A percentile compares a stretch with the other conserved stretches of the same genome.
Conservation (phyloP, 1,284 basidiomycete species). For the Ganoderma boninense region DNA sequence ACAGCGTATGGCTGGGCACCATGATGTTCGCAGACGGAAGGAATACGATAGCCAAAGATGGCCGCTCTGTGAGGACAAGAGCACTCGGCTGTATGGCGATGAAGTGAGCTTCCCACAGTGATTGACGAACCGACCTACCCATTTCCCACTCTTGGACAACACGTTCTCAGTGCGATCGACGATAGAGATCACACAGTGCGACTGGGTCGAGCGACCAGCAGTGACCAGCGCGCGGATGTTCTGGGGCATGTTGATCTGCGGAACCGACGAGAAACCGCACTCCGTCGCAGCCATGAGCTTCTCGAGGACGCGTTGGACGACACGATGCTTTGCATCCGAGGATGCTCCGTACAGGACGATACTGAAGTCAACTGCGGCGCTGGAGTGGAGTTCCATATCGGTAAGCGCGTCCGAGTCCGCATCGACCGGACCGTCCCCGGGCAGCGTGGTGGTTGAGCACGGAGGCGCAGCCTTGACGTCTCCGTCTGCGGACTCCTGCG, state of each 20-base stretch:
- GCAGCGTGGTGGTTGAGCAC: constrained; percentile 44
- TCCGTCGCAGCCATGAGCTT: constrained; percentile 42
- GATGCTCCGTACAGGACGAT: constrained; percentile 70
- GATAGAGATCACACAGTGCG: constrained; percentile 49
- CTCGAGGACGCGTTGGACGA: constrained; percentile 62
- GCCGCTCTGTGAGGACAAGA: constrained; percentile 48
- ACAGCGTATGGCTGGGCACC: constrained; percentile 61
- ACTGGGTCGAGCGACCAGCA: constrained; percentile 23
- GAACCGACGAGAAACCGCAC: constrained; percentile 33
- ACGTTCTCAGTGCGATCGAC: constrained; percentile 59
- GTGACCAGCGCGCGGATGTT: constrained; percentile 28
- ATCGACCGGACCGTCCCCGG: constrained; percentile 47
- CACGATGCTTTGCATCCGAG: constrained; percentile 61
- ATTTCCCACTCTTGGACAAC: constrained; percentile 38
- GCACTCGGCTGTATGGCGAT: constrained; percentile 53
- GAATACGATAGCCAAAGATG: constrained; percentile 72
- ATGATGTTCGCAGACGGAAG: constrained; percentile 56
- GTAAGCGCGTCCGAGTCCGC: constrained; percentile 32
- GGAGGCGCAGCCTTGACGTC: constrained; percentile 36
- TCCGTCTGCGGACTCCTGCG: constrained; percentile 13
- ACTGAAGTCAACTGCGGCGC: constrained; percentile 52
- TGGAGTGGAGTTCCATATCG: constrained; percentile 24
- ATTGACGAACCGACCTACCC: constrained; percentile 54
- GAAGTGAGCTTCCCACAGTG: constrained; percentile 50
- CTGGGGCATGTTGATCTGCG: constrained; percentile 25